Base-by-base conservation (phyloP, 148 eudicot genomes). In the Rhododendron ferrugineum region DNA sequence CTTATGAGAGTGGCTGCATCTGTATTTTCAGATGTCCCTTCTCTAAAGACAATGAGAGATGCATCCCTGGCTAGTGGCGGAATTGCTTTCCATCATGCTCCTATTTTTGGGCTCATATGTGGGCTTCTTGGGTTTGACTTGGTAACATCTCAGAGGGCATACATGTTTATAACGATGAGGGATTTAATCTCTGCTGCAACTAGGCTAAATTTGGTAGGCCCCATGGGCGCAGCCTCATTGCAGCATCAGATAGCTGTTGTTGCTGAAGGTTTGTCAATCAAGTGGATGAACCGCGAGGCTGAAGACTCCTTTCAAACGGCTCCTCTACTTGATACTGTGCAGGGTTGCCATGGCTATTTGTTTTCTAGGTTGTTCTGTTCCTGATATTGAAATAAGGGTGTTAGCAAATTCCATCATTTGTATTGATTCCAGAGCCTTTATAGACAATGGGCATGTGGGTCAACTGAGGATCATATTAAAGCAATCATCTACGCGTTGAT, bases 111-210 rank as follows among this genome's bases (percentile, higher is more conserved):
- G 72, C 90, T 96, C 3, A 85, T 95, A 0, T 96, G 91, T 87
- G 99, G 99, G 32, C 90, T 94, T 77, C 88, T 95, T 28, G 97
- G 96, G 32, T 84, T 93, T 72, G 92, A 88, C 79, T 56, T 83
- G 2, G 90, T 88, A 79, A 88, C 87, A 40, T 83, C 95, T 80
- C 99, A 96, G 85, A 90, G 91, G 86, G 94, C 96, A n/a, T 96
- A 90, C 88, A 49, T 96, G 93, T 96, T 95, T 78, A 72, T 91
- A 18, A 92, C 98, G 1, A 82, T 92, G 86, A 90, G 99, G 87
- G 99, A 96, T 83, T 78, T 96, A 11, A 86, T 96, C 75, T 96
- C 99, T 9, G 95, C 99, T 87, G 98, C 99, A 5, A 95, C 98
- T 2, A 91, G 99, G 89, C 88, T 96, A 22, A 96, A 95, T 82